A percentile compares a stretch with the other conserved stretches of the same genome.
Evolutionary conservation across 768 basidiomycete genomes (phyloP).

Genomic region (Rhizopogon vulgaris): DNA sequence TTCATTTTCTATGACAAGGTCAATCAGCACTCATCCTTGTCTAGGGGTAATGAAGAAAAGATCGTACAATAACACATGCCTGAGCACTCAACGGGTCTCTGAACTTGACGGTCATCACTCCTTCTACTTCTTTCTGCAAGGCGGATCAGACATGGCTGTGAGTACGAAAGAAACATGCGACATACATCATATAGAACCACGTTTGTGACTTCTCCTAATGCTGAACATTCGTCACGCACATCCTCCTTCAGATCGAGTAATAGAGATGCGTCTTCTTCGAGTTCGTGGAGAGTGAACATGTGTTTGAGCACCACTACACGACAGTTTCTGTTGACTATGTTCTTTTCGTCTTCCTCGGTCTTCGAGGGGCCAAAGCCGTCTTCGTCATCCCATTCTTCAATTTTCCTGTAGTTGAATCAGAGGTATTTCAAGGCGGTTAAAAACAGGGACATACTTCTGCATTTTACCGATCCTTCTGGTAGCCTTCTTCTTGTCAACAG

Average conservation of each 20-base stretch:
- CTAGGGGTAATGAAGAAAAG: not conserved
- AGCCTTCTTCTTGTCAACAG: constrained; percentile 72
- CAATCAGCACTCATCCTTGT: not conserved
- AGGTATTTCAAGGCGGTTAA: not conserved
- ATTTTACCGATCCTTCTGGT: constrained; percentile 76
- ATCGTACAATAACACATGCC: constrained; percentile 79
- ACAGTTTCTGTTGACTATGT: constrained; percentile 45
- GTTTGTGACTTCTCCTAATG: constrained; percentile 91
- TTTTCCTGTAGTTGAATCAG: constrained; percentile 50
- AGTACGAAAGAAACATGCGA: not conserved
- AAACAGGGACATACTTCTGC: constrained; percentile 55
- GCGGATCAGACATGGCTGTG: not conserved
- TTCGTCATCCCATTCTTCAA: constrained; percentile 91
- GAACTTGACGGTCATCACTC: constrained; percentile 96
- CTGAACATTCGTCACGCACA: constrained; percentile 88
- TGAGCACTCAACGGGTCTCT: constrained; percentile 88
- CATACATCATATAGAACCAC: constrained; percentile 92
- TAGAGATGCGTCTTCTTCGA: constrained; percentile 79
- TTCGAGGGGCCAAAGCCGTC: constrained; percentile 80
- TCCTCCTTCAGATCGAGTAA: constrained; percentile 94
- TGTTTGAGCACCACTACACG: constrained; percentile 91
- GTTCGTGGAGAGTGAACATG: constrained; percentile 87
- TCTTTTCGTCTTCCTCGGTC: constrained; percentile 46
- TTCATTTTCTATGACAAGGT: constrained; percentile 74
- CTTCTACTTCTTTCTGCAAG: constrained; percentile 80